Evolutionary conservation across 2,329 filamentous ascomycete species (phyloP), one percentile per base, ranked within the genome.

Genomic region (Amylocarpus encephaloides): DNA sequence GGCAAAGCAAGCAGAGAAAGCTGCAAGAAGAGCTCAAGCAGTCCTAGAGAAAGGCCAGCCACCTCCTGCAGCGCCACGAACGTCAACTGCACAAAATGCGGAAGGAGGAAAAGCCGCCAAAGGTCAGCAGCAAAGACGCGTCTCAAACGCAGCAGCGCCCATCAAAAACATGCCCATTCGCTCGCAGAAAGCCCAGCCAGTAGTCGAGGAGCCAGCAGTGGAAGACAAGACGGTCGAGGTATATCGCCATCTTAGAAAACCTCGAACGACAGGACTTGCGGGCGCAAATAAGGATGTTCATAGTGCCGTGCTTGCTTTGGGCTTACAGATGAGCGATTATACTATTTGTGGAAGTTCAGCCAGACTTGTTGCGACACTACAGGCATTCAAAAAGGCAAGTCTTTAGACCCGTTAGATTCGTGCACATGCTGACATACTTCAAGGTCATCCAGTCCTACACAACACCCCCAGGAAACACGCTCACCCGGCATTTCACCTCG

Each of bases 371-470:
- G 86, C 88, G 30, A 97, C 90, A 61, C 73, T 98, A 41, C 71
- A 93, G 57, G 90, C 88, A 1, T 95, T 98, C 66, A 94, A 95
- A 67, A 82, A 85, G 73, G 89, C 90, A 67, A 62, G 73, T 32
- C 16, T 66, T 41, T 41, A 26, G 29, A 15, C 13, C 4, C 22
- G 4, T 5, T 19, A 9, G 6, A 29, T 36, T 15, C 15, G 18
- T 40, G 35, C 16, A 40, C 19, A 15, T 43, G 19, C 34, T 26
- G 30, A 46, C 35, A 38, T 53, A 49, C 48, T 64, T 46, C 57
- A 39, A 95, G 83, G 88, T 97, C 56, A 92, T 98, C 56, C 81
- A 88, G 63, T 84, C 88, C n/a, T 98, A 98, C 69, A 86, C 82
- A 42, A 97, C 92, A 1, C 93, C 93, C 5, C 76, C 83, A 22